phyloP scores from a whole-genome alignment of 2,329 filamentous ascomycete species.

The Fusarium cyanostomum region DNA sequence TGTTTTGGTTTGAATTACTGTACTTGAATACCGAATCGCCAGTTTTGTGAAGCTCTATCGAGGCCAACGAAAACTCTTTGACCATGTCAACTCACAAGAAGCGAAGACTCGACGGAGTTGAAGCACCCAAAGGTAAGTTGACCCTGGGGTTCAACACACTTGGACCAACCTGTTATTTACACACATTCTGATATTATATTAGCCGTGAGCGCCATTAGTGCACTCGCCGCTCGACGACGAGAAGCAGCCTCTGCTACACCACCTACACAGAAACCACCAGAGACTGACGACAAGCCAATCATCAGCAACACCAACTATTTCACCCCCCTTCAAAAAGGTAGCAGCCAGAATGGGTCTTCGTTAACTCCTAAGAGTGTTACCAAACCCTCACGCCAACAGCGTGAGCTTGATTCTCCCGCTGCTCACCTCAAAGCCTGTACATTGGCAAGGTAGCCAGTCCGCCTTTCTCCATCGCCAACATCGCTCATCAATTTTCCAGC shows the following conservation, averaged over 20 bases:
- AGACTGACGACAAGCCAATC: slow-evolving; percentile 32
- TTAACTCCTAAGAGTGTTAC: slow-evolving; percentile 23
- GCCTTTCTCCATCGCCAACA: neutral
- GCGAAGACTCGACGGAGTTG: slow-evolving; percentile 47
- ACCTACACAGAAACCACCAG: slow-evolving; percentile 13
- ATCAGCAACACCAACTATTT: slow-evolving; percentile 44
- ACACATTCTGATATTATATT: neutral
- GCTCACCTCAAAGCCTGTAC: slow-evolving; percentile 13
- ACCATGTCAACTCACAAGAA: slow-evolving; percentile 48
- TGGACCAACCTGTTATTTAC: neutral
- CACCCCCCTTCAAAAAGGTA: slow-evolving; percentile 39
- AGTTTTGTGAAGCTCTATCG: neutral
- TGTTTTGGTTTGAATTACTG: neutral
- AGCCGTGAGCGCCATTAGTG: slow-evolving; percentile 50
- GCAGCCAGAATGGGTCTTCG: slow-evolving; percentile 10
- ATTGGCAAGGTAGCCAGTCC: slow-evolving; percentile 26
- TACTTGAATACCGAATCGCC: neutral
- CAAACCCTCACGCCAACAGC: slow-evolving; percentile 21
- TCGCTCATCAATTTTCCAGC: slow-evolving; percentile 19
- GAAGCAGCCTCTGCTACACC: slow-evolving; percentile 27
- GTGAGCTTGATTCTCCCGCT: slow-evolving; percentile 17
- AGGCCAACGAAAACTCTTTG: neutral
- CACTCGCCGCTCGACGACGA: slow-evolving; percentile 49
- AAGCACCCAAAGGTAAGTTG: slow-evolving; percentile 45
- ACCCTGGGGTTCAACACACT: neutral